Base-by-base conservation (phyloP, 345 rosid genomes). In the Boechera divaricarpa region DNA sequence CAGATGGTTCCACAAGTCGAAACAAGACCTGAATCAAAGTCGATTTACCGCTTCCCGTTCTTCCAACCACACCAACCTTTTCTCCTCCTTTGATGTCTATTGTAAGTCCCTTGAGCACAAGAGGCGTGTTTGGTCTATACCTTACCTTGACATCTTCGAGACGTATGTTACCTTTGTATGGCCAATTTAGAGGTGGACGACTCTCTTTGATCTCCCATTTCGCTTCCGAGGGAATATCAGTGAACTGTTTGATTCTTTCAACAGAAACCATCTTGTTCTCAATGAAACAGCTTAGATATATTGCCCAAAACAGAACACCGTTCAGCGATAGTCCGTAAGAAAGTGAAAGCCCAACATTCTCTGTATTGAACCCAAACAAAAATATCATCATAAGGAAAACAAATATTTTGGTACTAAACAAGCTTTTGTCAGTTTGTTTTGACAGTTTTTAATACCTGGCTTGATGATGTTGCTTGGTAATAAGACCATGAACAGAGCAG, bases 21-120 rank as follows among this genome's bases (percentile, higher is more conserved):
- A 95, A 95, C 79, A 92, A 85, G 63, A 90, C 99, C 68, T 95
- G 98, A 76, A 95, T 82, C 77, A 95, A 75, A 61, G 98, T 95
- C 9, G 99, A 92, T 79, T 95, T 95, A 63, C 99, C 99, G 48
- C 99, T 88, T 70, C 99, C 99, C 2, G 99, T 95, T 56, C 99
- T 91, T 26, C 99, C 98, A 36, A 95, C 99, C 24, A 92, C 84
- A 60, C 98, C 98, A 29, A 94, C 78, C 82, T 94, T 94, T 73
- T 94, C 97, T 29, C 98, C 98, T 15, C 97, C 98, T 4, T 74
- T 69, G 77, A 94, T 90, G 85, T 88, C 86, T 61, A 94, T 85
- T 35, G 85, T 85, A 47, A 94, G 85, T 63, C 98, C 98, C 80
- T 86, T 92, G 69, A 94, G 88, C 39, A 94, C 96, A 53, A 94